Evolutionary conservation across 73 alveolate genomes (phyloP), one percentile per base, ranked within the genome.

Genomic region (Paramecium caudatum): DNA sequence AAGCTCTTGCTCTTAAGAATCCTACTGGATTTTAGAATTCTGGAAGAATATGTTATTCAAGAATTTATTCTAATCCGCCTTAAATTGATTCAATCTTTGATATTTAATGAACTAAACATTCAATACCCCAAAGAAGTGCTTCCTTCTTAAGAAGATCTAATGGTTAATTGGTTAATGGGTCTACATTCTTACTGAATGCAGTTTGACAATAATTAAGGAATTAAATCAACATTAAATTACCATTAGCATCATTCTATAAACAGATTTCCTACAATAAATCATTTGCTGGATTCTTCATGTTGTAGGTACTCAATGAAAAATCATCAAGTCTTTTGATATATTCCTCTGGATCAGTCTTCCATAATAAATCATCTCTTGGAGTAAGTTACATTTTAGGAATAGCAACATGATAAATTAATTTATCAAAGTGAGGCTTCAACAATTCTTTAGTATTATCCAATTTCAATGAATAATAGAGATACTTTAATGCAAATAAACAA

Each of bases 1-100:
- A 82, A 36, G 99, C 97, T 17, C 97, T 62, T 45, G 95, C 91
- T 80, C 94, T 94, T 78, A 96, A 80, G 82, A 94, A 93, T 39
- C 95, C 96, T 46, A 91, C 82, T 7, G 90, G 81, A 82, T 83
- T 90, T n/a, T 39, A 36, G 37, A 96, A 84, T 80, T 96, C 99
- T 2, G 95, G 95, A 47, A 91, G 36, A 1, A 93, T 94, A 90
- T 96, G 96, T 36, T 86, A 63, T 21, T 86, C 93, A 63, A 86
- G 65, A 45, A 86, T 49, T 41, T 34, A 50, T 86, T 86, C 93
- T 17, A 86, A 13, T 6, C 55, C 36, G 5, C 65, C 63, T 37
- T 55, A 32, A 12, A 86, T 70, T 13, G 46, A 27, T 41, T 63
- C 90, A 43, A 62, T 78, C 55, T 86, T 86, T 50, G 46, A 21